These are phyloP conservation scores for Phytophthora macrochlamydospora DNA, from an alignment of 352 stramenopile species.

Conservation along the genomic window DNA sequence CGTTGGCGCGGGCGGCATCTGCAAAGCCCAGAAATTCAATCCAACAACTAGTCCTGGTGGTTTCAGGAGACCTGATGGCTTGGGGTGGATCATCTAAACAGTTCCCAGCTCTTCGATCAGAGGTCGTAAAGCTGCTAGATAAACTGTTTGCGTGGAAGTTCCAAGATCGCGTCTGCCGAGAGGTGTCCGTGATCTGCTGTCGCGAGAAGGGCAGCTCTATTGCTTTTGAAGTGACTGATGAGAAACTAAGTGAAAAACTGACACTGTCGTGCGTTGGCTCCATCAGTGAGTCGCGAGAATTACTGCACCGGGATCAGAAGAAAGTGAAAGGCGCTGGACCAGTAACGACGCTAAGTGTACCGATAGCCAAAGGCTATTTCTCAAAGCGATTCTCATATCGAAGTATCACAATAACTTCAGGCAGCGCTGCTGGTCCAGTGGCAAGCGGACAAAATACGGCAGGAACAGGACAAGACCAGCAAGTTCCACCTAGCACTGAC, in stretches of 20 bases:
- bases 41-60: conserved; percentile 60
- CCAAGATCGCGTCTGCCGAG: conserved; percentile 29
- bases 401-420: conserved; percentile 29
- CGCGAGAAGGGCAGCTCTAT: conserved; percentile 42
- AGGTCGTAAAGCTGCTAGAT: conserved; percentile 64
- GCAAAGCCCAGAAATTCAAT: conserved; percentile 32
- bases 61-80: conserved; percentile 55
- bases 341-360: conserved; percentile 1
- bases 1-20: not conserved
- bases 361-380: conserved; percentile 58
- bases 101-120: conserved; percentile 40
- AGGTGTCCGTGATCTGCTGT: conserved; percentile 52
- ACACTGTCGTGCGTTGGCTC: conserved; percentile 58
- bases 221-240: conserved; percentile 58
- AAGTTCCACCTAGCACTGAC: not conserved
- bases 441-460: not conserved
- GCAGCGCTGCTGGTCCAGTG: conserved; percentile 1
- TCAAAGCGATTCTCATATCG: conserved; percentile 78
- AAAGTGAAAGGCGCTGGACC: conserved; percentile 15
- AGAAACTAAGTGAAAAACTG: conserved; percentile 62
- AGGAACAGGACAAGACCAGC: not conserved
- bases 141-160: conserved; percentile 77
- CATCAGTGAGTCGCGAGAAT: conserved; percentile 46
- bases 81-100: conserved; percentile 34
- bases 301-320: conserved; percentile 28